Base-by-base conservation (phyloP, 78 protist species). In the Dictyostelium capitatum region DNA sequence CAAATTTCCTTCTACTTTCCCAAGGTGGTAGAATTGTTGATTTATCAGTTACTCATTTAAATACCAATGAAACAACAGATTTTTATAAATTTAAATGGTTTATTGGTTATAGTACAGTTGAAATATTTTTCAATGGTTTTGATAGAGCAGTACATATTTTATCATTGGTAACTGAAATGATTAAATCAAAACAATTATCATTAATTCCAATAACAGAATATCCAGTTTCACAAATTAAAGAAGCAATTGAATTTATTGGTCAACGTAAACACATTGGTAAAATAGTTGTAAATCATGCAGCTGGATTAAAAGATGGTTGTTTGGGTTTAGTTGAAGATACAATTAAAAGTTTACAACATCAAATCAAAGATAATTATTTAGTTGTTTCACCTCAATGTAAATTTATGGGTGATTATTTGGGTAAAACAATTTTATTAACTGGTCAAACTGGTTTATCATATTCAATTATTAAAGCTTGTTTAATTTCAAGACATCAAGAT, bases 1-100 rank as follows among this genome's bases (percentile, higher is more conserved):
- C 82, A 48, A 73, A 69, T 79, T 78, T 90, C 57, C 25, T 28
- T 15, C 15, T 79, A 1, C 72, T 90, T 4, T 23, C 67, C 12
- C 95, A 70, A 32, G 79, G 53, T 59, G 95, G 95, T 73, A 84
- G 81, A 51, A 74, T 90, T 53, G 54, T 90, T 43, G 95, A 90
- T 50, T 48, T 90, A 7, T 72, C 91, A 10, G 82, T 82, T 2
- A 80, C 83, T 8, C 91, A 90, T 8, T 15, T 90, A 14, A 57
- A 75, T 46, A 69, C 53, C 2, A 48, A 90, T n/a, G 83, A 79
- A 12, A 54, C 65, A 17, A 48, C 82, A 6, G 89, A 78, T 32
- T 43, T 90, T 78, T 15, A 30, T 12, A 73, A 78, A 73, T 78
- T 90, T 41, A 78, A 51, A 25, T 20, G 54, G 17, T 53, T 48